phyloP scores from a whole-genome alignment of 2,329 filamentous ascomycete species.

The Fusarium goolgardi region DNA sequence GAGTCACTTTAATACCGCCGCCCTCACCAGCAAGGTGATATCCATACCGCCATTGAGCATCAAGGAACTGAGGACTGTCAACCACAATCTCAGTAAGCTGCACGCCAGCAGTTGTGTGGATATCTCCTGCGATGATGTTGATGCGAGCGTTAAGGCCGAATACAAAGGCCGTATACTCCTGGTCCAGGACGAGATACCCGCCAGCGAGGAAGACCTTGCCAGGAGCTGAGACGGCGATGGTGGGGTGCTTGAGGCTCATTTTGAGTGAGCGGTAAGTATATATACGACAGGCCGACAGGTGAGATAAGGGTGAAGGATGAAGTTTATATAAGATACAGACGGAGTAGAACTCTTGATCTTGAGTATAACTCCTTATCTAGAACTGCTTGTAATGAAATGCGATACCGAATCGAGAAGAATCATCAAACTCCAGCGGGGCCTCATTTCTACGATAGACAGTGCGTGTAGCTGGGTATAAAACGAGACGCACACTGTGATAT shows the following conservation, averaged over 20 bases:
- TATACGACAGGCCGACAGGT: background rate
- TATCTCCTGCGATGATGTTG: slow-evolving; percentile 70
- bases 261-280: slow-evolving; percentile 9
- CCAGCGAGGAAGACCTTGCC: slow-evolving; percentile 96
- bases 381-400: slow-evolving; percentile 13
- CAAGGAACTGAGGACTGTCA: slow-evolving; percentile 88
- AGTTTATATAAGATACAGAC: background rate
- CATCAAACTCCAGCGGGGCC: slow-evolving; percentile 39
- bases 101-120: slow-evolving; percentile 71
- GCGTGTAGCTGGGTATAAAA: background rate
- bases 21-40: slow-evolving; percentile 76
- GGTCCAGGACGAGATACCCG: slow-evolving; percentile 94
- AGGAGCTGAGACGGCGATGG: slow-evolving; percentile 82
- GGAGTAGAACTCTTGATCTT: background rate
- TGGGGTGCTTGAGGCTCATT: slow-evolving; percentile 49
- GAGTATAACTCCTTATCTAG: slow-evolving; percentile 37
- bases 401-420: slow-evolving; percentile 29
- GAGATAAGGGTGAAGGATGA: background rate
- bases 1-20: slow-evolving; percentile 84
- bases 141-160: slow-evolving; percentile 76
- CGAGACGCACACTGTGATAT: slow-evolving; percentile 30
- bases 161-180: slow-evolving; percentile 81
- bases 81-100: slow-evolving; percentile 81
- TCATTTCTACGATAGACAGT: slow-evolving; percentile 41
- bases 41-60: slow-evolving; percentile 89